phyloP scores from a whole-genome alignment of 345 rosid species.

The Carallia brachiata region DNA sequence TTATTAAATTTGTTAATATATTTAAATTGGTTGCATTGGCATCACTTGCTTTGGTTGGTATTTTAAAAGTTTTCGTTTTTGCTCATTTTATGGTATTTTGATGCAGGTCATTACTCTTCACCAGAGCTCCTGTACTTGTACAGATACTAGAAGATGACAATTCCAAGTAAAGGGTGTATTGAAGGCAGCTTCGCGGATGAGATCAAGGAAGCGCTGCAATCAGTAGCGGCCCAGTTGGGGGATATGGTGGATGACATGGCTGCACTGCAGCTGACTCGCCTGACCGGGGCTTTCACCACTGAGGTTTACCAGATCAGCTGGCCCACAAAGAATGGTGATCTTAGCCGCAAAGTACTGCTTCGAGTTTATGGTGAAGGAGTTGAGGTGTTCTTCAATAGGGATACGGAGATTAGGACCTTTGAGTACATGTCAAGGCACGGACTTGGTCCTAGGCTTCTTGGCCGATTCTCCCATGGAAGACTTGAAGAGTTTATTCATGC shows the following conservation, averaged over 20 bases:
- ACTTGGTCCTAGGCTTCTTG: constrained; percentile 87
- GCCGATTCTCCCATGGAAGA: constrained; percentile 73
- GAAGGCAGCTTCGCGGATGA: constrained; percentile 55
- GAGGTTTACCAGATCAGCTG: constrained; percentile 83
- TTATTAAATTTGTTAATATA: no score
- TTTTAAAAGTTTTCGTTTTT: no score
- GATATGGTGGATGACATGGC: constrained; percentile 60
- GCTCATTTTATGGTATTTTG: no score
- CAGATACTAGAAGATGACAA: constrained; percentile 31
- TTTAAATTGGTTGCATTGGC: no score
- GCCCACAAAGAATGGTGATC: constrained; percentile 52
- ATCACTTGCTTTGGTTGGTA: no score
- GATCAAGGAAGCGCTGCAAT: constrained; percentile 56
- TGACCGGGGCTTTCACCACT: constrained; percentile 92
- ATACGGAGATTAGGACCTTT: constrained; percentile 73
- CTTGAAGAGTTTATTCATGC: constrained; percentile 94
- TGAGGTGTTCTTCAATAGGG: constrained; percentile 75
- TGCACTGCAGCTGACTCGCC: constrained; percentile 53
- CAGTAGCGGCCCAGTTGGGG: constrained; percentile 66
- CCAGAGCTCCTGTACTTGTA: no score
- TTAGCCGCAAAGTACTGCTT: constrained; percentile 54
- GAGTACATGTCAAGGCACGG: constrained; percentile 90
- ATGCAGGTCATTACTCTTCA: no score
- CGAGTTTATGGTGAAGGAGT: constrained; percentile 90
- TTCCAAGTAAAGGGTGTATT: constrained; percentile 44